A percentile compares a stretch with the other conserved stretches of the same genome.
phyloP scores from a whole-genome alignment of 2,329 filamentous ascomycete genomes.

The Fusarium scirpi region DNA sequence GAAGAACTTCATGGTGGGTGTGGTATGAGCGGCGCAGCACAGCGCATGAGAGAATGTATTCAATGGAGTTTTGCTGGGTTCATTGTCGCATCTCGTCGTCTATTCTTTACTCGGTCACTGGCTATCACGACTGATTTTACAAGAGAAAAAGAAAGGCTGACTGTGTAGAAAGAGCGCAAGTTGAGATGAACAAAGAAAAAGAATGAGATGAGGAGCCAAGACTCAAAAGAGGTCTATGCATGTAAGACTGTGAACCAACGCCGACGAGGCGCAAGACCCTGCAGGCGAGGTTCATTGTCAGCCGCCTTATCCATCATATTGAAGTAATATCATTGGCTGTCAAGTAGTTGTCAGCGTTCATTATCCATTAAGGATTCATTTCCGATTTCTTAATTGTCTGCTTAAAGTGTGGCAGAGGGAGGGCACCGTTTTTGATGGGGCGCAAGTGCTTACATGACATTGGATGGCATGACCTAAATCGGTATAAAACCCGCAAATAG shows the following conservation, averaged over 20 bases:
- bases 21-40: not conserved
- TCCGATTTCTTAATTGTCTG: conserved; percentile 16
- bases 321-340: conserved; percentile 7
- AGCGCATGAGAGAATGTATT: not conserved
- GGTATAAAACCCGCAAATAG: conserved; percentile 22
- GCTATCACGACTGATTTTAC: not conserved
- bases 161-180: not conserved
- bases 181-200: conserved; percentile 26
- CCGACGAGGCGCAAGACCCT: conserved; percentile 13
- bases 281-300: not conserved
- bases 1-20: conserved; percentile 38
- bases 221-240: conserved; percentile 32
- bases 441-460: conserved; percentile 34
- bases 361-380: conserved; percentile 6
- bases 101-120: not conserved
- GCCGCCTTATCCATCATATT: not conserved
- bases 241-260: conserved; percentile 32
- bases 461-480: conserved; percentile 22
- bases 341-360: not conserved
- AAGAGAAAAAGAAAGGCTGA: not conserved
- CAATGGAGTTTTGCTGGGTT: not conserved
- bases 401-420: conserved; percentile 13
- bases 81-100: conserved; percentile 24
- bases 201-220: conserved; percentile 24
- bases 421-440: conserved; percentile 21